Evolutionary conservation across 257 asterid genomes (phyloP), one percentile per base, ranked within the genome.

Genomic region (Verbascum thapsus): DNA sequence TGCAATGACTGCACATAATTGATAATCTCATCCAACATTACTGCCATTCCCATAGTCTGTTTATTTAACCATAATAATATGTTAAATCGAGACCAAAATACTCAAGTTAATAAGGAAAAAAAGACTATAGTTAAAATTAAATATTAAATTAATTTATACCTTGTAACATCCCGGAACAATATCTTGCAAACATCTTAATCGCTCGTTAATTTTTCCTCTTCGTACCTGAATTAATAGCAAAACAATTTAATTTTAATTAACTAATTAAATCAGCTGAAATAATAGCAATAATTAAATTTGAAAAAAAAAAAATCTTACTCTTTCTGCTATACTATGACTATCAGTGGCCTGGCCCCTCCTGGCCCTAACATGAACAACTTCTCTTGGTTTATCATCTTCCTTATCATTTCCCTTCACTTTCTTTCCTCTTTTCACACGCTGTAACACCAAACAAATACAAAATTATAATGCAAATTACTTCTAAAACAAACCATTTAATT

Each of bases 1-100:
- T 91, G 98, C 75, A 91, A 83, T 6, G 96, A 91, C 32, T 84
- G 95, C 22, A 91, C 96, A 56, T 91, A 91, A 63, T 80, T 91
- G 72, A 88, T 91, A 13, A 85, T 91, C 76, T 91, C 94, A 69
- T 91, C 98, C 82, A 91, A 75, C 98, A 91, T 91, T 5, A 85
- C 85, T 12, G 98, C 94, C 98, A 91, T 91, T 23, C 98, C 98
- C 98, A 88, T 88, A 4, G 89, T 81, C 98, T 91, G 95, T 67
- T 67, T 54, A 6, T 63, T 43, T 37, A 42, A 41, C 18, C 9
- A 57, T 53, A 52, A 10, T n/a, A 61, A 38, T 23, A 22, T 5
- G 32, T 26, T 5, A 26, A 2, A 26, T 26, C 56, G 20, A 63
- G 15, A 15, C 23, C 20, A 32, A 19, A 32, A 8, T 19, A 2